Conservation (phyloP, 2,329 filamentous ascomycete species). For the Hymenoscyphus occultus region DNA sequence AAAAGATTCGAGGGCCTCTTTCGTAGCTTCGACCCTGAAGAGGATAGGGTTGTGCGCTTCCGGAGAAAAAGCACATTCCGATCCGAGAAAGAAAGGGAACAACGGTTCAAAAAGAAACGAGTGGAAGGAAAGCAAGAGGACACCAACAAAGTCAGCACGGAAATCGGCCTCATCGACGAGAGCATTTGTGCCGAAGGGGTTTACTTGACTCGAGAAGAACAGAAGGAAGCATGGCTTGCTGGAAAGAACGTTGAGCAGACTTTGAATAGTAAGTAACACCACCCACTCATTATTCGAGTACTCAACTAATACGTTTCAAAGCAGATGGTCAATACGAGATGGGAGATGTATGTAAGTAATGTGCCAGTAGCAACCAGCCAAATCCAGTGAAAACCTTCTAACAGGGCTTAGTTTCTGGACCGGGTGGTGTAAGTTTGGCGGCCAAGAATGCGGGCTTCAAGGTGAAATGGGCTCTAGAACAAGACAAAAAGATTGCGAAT, state of each 20-base stretch:
- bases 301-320: not conserved
- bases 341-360: not conserved
- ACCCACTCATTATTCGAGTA: not conserved
- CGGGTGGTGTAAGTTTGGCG: not conserved
- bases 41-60: not conserved
- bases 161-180: not conserved
- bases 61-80: not conserved
- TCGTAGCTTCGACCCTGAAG: not conserved
- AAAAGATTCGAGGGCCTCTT: not conserved
- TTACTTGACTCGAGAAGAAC: not conserved
- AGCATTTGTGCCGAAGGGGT: not conserved
- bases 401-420: not conserved
- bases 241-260: not conserved
- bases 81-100: not conserved
- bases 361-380: not conserved
- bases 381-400: not conserved
- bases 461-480: not conserved
- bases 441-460: not conserved
- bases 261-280: not conserved
- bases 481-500: not conserved
- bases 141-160: not conserved
- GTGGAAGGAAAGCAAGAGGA: not conserved
- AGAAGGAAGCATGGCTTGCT: not conserved
- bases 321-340: not conserved
- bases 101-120: not conserved